phyloP scores from a whole-genome alignment of 2,329 filamentous ascomycete genomes.

The Drechslera avenae region DNA sequence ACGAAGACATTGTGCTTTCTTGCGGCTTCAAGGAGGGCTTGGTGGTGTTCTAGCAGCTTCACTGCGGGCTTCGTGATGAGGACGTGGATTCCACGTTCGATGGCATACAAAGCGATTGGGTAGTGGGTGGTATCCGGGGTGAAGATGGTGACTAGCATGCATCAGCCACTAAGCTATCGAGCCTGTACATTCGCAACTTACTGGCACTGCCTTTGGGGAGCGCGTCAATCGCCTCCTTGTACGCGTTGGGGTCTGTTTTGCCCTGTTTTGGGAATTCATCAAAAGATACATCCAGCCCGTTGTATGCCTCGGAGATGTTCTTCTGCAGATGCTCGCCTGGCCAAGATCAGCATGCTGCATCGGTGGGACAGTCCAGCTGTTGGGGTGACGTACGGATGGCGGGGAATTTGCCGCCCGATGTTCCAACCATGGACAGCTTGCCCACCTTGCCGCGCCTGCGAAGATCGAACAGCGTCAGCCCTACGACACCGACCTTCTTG shows the following conservation, averaged over 20 bases:
- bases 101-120: slow-evolving; percentile 89
- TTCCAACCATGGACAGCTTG: slow-evolving; percentile 85
- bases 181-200: slow-evolving; percentile 20
- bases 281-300: slow-evolving; percentile 85
- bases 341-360: slow-evolving; percentile 22
- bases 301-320: slow-evolving; percentile 89
- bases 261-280: slow-evolving; percentile 79
- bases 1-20: slow-evolving; percentile 81
- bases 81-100: slow-evolving; percentile 85
- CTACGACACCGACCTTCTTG: slow-evolving; percentile 95
- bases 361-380: not conserved
- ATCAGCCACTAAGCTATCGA: not conserved
- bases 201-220: slow-evolving; percentile 79
- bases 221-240: slow-evolving; percentile 86
- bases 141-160: slow-evolving; percentile 81
- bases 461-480: slow-evolving; percentile 86
- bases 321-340: slow-evolving; percentile 79
- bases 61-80: slow-evolving; percentile 94
- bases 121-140: slow-evolving; percentile 93
- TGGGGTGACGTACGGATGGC: slow-evolving; percentile 72
- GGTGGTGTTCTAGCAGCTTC: slow-evolving; percentile 80
- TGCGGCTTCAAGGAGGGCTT: slow-evolving; percentile 73
- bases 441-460: slow-evolving; percentile 86
- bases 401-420: slow-evolving; percentile 86
- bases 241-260: slow-evolving; percentile 75